These are phyloP conservation scores for Mucor circinelloides DNA, from an alignment of 371 early-diverging fungal genomes.

Conservation along the genomic window DNA sequence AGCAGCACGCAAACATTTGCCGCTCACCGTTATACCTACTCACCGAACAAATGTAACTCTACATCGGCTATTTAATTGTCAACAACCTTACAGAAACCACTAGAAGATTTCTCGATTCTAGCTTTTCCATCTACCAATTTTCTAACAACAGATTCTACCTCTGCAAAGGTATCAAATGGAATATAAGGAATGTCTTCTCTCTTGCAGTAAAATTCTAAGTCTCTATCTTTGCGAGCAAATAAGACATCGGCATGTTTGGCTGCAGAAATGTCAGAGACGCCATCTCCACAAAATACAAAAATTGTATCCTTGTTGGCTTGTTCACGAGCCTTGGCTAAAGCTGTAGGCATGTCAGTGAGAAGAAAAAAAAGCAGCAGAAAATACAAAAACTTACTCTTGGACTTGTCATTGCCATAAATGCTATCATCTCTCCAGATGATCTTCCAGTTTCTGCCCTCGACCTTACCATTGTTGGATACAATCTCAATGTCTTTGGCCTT, in stretches of 20 bases:
- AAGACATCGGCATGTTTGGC: conserved; percentile 68
- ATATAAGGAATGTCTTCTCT: conserved; percentile 54
- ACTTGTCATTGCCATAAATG: conserved; percentile 66
- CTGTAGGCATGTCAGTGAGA: conserved; percentile 12
- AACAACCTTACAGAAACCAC: conserved; percentile 41
- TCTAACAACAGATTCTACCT: conserved; percentile 39
- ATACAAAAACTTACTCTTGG: conserved; percentile 34
- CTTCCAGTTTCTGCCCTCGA: conserved; percentile 53
- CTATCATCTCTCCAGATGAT: conserved; percentile 62
- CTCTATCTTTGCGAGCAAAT: conserved; percentile 65
- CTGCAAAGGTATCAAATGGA: conserved; percentile 57
- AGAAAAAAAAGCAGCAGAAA: neutral
- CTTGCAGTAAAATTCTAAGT: conserved; percentile 64
- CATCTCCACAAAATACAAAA: conserved; percentile 72
- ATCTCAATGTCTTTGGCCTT: conserved; percentile 50
- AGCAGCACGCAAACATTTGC: neutral
- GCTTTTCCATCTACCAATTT: conserved; percentile 35
- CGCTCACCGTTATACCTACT: no score
- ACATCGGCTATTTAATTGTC: conserved; percentile 14
- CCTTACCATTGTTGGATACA: conserved; percentile 48
- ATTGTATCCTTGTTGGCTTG: conserved; percentile 36
- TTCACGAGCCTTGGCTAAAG: conserved; percentile 40
- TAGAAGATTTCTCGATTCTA: conserved; percentile 31
- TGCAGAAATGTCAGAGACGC: conserved; percentile 71
- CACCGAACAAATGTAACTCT: neutral